Evolutionary conservation across 352 stramenopile genomes (phyloP), one percentile per base, ranked within the genome.

Genomic region (Globisporangium paddicum): DNA sequence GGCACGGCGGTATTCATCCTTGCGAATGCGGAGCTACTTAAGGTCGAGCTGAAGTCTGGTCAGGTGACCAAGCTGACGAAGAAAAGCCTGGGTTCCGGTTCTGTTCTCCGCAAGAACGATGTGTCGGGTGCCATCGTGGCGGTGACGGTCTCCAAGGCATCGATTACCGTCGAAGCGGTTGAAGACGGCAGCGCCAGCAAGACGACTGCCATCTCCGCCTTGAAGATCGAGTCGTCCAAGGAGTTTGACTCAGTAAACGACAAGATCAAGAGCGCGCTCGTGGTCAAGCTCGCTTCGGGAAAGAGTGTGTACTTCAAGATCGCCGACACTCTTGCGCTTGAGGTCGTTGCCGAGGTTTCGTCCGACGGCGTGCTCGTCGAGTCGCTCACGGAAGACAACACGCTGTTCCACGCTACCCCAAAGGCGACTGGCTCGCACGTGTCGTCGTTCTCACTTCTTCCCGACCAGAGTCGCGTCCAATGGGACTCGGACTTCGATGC

Each of bases 251-350:
- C 64, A 2, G 61, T 90, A 26, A 75, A 87, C 49, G 16, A 52
- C 7, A 66, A 49, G 38, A 68, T 86, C 42, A 71, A 67, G 35
- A 75, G 71, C 57, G 62, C 73, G 19, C 56, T 93, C 21, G 77
- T 90, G 7, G 48, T 83, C 23, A 41, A 60, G n/a, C 58, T 90
- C 28, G 58, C 67, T 1, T 86, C 72, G 14, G 80, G 78, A n/a
- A 81, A 86, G 67, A 77, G 73, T 30, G 74, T 79, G 37, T 82
- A 87, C 46, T 28, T 78, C 7, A 85, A 78, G 37, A 71, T 93
- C 26, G 63, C 73, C 38, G 42, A 55, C 6, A 67, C 65, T 34
- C 51, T 90, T 34, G 55, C 54, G 8, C 53, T 86, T 16, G 52
- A 83, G 35, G 66, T 86, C 8, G 58, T 64, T 48, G 62, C 69